Evolutionary conservation across 176 grass and related monocot genomes (phyloP), one percentile per base, ranked within the genome.

Genomic region (Eleusine coracana): DNA sequence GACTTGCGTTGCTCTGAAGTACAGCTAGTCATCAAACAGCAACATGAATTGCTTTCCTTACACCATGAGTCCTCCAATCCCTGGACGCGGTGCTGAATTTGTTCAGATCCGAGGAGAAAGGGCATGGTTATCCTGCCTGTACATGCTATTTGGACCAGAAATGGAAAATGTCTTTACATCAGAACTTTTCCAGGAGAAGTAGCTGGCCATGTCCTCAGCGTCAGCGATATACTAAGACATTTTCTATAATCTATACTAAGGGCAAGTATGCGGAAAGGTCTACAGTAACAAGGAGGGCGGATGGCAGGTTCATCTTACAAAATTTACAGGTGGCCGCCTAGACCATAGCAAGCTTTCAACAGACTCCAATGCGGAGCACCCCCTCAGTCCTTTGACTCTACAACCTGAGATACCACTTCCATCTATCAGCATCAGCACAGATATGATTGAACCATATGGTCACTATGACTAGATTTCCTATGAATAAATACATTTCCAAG

Each of bases 351-450:
- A 74, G 40, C 73, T 23, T 74, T 56, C 4, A 16, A 73, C 48
- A 66, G 59, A 79, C 73, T 71, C 75, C 17, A 20, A 68, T 48
- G 81, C 59, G 66, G 68, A 68, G 45, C 50, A 71, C 41, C 49
- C 16, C 14, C 29, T 55, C 58, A 55, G 82, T 85, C 42, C 74
- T 89, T 37, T 48, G 28, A 65, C 63, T 74, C 50, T 88, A 95
- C 82, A 92, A 84, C 71, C 93, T 92, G 93, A 45, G 74, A 95
- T 61, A 61, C 42, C 31, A 84, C 28, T 60, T 89, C 21, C 2
- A 76, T 75, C 71, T 67, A 31, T 93, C 79, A 90, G 87, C 50
- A 42, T 93, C 79, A 90, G 87, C 50, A 42, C 39, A 63, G 29
- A 65, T 55, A 17, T 37, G 31, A 45, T 23, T 8, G 23, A 64